Conservation (phyloP, 2,329 filamentous ascomycete genomes). For the Aspergillus udagawae region DNA sequence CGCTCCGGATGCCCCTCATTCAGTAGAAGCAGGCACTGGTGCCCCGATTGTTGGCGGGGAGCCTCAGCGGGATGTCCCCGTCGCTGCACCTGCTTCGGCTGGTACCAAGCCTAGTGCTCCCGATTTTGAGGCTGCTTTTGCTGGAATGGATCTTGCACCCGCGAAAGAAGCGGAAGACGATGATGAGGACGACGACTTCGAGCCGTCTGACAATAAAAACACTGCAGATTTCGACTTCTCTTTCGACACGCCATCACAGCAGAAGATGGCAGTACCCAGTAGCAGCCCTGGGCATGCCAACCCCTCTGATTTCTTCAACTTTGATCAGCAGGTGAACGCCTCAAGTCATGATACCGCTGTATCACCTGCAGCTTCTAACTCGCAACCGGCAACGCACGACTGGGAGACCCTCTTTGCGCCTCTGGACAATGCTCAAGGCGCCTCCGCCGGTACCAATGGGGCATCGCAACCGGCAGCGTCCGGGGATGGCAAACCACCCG, state of each 20-base stretch:
- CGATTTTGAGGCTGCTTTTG: constrained; percentile 47
- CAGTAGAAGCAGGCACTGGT: constrained; percentile 33
- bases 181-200: constrained; percentile 60
- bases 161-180: constrained; percentile 43
- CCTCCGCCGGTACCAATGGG: constrained; percentile 15
- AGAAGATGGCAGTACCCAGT: constrained; percentile 21
- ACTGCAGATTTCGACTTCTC: constrained; percentile 44
- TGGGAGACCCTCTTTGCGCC: constrained; percentile 94
- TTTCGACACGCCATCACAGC: constrained; percentile 40
- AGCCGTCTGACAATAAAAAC: constrained; percentile 29
- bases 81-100: constrained; percentile 13
- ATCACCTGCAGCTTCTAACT: constrained; percentile 36
- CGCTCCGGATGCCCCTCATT: constrained; percentile 36
- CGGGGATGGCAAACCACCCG: constrained; percentile 40
- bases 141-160: constrained; percentile 41
- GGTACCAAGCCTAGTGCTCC: constrained; percentile 32
- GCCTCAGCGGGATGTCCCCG: constrained; percentile 19
- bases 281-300: constrained; percentile 16
- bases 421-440: constrained; percentile 52
- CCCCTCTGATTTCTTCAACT: constrained; percentile 38
- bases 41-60: constrained; percentile 36
- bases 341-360: constrained; percentile 38
- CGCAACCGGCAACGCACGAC: constrained; percentile 58
- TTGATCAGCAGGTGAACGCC: constrained; percentile 28
- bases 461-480: constrained; percentile 10